Evolutionary conservation across 345 rosid species (phyloP), one percentile per base, ranked within the genome.

Genomic region (Sisymbrium altissimum): DNA sequence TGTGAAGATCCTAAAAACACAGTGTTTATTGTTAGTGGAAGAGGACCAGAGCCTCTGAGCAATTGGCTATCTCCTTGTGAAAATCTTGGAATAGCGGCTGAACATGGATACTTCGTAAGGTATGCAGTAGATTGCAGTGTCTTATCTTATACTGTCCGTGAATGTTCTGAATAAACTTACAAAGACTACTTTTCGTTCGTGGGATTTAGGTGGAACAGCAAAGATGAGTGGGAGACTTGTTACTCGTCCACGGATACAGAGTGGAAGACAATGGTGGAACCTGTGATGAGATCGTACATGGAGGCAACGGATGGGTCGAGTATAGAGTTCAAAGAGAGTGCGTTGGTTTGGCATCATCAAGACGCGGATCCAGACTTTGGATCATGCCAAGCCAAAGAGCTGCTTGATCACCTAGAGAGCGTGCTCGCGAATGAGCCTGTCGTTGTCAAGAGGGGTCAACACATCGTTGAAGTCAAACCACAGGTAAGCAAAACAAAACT

Each of bases 341-440:
- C 87, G 45, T 73, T 86, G 73, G 90, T 86, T 21, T 86, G 90
- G 87, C 90, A 86, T 59, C 81, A 84, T 83, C 85, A 82, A 64
- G 83, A 86, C 33, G 87, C 90, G 15, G 90, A 79, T 77, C 84
- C 86, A 5, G 80, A 64, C 72, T 86, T 86, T 73, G 86, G 90
- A 52, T 78, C 84, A 18, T 82, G 82, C 57, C 90, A 86, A 76
- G 83, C 90, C 13, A 86, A 84, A 49, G 90, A 86, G 72, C 71
- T 86, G 25, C 70, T 84, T 56, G 86, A 86, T 81, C 87, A 86
- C 77, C 84, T 86, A 2, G 90, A 86, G 73, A 86, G 68, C 17
- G 85, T 84, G 25, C 86, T 86, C 6, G 81, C 84, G 9, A 86
- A 86, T 61, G 87, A 86, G 71, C 87, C 86, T 7, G 90, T 82